phyloP scores from a whole-genome alignment of 2,329 filamentous ascomycete species.

The Pleochaeta shiraiana region DNA sequence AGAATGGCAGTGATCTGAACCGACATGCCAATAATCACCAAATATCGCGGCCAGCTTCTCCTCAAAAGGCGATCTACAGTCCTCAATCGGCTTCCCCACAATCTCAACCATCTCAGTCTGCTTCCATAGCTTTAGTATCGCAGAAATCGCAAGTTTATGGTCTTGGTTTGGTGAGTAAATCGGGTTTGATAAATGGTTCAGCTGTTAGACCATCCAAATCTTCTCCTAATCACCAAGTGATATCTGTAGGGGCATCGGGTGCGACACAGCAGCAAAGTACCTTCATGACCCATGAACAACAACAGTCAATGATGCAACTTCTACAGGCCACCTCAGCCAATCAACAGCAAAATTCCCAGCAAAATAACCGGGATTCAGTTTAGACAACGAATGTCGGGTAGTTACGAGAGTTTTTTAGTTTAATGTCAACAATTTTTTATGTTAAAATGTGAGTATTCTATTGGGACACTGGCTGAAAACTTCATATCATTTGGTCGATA shows the following conservation, averaged over 20 bases:
- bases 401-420: too few species aligned
- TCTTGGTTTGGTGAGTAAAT: too few species aligned
- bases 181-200: constrained; percentile 11
- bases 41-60: constrained; percentile 14
- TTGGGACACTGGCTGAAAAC: too few species aligned
- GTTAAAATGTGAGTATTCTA: too few species aligned
- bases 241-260: constrained; percentile 2
- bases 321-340: constrained; percentile 19
- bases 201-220: constrained; percentile 11
- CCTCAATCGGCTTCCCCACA: constrained; percentile 9
- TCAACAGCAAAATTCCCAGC: constrained; percentile 16
- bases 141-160: background rate
- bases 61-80: constrained; percentile 16
- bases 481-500: too few species aligned
- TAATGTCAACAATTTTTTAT: too few species aligned
- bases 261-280: constrained; percentile 8
- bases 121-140: background rate
- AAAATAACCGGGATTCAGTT: too few species aligned
- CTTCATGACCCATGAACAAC: constrained; percentile 18
- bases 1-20: constrained; percentile 14
- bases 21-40: constrained; percentile 12
- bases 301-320: constrained; percentile 19
- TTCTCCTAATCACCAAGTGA: constrained; percentile 8
- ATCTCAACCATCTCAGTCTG: background rate
- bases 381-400: too few species aligned